phyloP scores from a whole-genome alignment of 208 protist species.

The Borovskyia barvae region DNA sequence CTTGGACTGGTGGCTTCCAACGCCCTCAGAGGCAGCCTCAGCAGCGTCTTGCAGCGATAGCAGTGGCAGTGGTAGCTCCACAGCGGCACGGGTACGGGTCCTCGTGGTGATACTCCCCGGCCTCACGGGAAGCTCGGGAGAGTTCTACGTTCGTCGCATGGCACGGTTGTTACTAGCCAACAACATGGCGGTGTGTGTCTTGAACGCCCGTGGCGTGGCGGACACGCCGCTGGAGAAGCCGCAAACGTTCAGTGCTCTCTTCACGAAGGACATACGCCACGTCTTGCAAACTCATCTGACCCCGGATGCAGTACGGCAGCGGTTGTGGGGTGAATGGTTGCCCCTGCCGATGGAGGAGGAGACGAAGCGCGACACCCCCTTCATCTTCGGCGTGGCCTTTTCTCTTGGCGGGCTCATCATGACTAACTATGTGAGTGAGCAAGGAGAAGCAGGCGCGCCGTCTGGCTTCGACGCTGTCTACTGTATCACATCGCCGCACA shows the following conservation, averaged over 20 bases:
- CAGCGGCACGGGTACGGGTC: conserved; percentile 12
- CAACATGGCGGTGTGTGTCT: conserved; percentile 34
- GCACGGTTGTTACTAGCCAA: conserved; percentile 18
- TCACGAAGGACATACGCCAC: conserved; percentile 59
- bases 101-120: conserved; percentile 68
- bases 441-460: conserved; percentile 22
- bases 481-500: conserved; percentile 48
- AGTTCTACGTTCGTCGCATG: conserved; percentile 58
- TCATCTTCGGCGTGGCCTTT: conserved; percentile 62
- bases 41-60: too few species aligned
- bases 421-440: conserved; percentile 58
- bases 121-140: conserved; percentile 43
- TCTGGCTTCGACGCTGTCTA: conserved; percentile 35
- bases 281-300: conserved; percentile 41
- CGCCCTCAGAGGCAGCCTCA: conserved; percentile 8
- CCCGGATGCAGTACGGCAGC: conserved; percentile 3
- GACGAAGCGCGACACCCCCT: conserved; percentile 18
- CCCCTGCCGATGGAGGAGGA: background rate
- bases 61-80: background rate
- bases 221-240: conserved; percentile 56
- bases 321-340: conserved; percentile 8
- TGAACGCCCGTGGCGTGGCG: conserved; percentile 61
- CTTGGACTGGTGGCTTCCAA: conserved; percentile 50
- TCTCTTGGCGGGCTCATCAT: conserved; percentile 63
- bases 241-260: conserved; percentile 54